Conservation (phyloP, 2,329 filamentous ascomycete genomes). For the Fusarium newnesense region DNA sequence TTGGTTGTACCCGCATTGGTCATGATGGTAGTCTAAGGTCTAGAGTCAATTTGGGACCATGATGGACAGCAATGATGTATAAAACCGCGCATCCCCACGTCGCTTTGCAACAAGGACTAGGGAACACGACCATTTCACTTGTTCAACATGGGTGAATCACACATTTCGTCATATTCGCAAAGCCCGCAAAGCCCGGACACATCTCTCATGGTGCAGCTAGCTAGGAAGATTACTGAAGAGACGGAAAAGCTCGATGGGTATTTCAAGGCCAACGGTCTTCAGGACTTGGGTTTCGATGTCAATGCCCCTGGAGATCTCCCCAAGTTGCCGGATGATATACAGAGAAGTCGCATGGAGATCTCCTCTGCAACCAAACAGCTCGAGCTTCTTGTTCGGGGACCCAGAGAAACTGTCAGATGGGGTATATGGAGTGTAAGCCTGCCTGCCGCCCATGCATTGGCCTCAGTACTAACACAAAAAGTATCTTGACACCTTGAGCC, state of each 20-base stretch:
- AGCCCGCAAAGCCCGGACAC: constrained; percentile 36
- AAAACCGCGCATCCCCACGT: constrained; percentile 21
- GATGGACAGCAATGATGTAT: constrained; percentile 12
- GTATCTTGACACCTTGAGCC: constrained; percentile 62
- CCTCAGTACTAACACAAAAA: constrained; percentile 41
- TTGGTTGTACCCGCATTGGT: constrained; percentile 13
- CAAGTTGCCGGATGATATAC: constrained; percentile 57
- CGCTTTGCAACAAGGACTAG: not conserved
- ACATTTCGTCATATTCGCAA: constrained; percentile 50
- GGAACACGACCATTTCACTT: not conserved
- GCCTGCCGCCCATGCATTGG: constrained; percentile 33
- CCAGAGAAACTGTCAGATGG: constrained; percentile 63
- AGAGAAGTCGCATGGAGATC: constrained; percentile 57
- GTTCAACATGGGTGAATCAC: constrained; percentile 39
- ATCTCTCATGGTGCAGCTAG: constrained; percentile 57
- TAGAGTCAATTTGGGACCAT: constrained; percentile 1
- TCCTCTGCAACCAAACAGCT: constrained; percentile 61
- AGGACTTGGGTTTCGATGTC: constrained; percentile 57
- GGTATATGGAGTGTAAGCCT: constrained; percentile 61
- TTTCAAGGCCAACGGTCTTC: constrained; percentile 54
- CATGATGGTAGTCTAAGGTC: constrained; percentile 2
- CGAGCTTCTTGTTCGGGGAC: constrained; percentile 59
- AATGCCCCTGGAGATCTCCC: constrained; percentile 59
- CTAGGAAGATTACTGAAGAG: constrained; percentile 58
- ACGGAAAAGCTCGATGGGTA: constrained; percentile 62